Evolutionary conservation across 441 rosid genomes (phyloP).

Genomic region (Euphorbia corollata): DNA sequence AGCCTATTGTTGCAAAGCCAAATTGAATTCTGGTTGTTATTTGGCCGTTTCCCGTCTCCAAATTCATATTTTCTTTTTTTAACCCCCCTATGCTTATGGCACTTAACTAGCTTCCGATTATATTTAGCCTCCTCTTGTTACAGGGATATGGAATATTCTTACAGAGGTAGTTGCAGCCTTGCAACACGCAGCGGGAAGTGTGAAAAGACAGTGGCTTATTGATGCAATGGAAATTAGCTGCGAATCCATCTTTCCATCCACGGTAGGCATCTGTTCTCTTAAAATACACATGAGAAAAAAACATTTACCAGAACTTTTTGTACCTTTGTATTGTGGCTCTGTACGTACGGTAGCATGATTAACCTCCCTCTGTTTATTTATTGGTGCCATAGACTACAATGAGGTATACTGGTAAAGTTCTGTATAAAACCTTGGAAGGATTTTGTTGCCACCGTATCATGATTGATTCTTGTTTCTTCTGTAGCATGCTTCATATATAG

Average conservation of each 20-base stretch:
- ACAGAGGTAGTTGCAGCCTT: slow-evolving; percentile 66
- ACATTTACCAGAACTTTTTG: not conserved
- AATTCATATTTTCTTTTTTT: not conserved
- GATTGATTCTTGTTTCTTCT: not conserved
- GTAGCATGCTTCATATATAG: not conserved
- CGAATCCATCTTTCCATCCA: slow-evolving; percentile 65
- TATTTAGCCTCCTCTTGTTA: slow-evolving; percentile 15
- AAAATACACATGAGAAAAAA: not conserved
- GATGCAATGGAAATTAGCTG: slow-evolving; percentile 89
- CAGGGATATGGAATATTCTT: slow-evolving; percentile 70
- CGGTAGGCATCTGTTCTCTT: slow-evolving; percentile 37
- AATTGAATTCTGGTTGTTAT: slow-evolving; percentile 4
- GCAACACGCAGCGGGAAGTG: slow-evolving; percentile 56
- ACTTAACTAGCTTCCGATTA: slow-evolving; percentile 13
- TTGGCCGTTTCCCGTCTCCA: not conserved
- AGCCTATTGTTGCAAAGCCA: not conserved
- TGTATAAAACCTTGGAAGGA: not conserved
- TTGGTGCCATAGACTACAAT: not conserved
- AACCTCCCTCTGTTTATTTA: not conserved
- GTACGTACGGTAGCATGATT: not conserved
- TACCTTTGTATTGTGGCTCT: not conserved
- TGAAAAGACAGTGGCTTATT: slow-evolving; percentile 77
- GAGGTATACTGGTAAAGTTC: not conserved
- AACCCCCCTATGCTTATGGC: not conserved
- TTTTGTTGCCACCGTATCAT: not conserved